Percentiles rank a stretch among this genome's conserved stretches.
These are phyloP conservation scores for Naganishia sp. DNA, from an alignment of 1,284 basidiomycete genomes.

Conservation along the genomic window DNA sequence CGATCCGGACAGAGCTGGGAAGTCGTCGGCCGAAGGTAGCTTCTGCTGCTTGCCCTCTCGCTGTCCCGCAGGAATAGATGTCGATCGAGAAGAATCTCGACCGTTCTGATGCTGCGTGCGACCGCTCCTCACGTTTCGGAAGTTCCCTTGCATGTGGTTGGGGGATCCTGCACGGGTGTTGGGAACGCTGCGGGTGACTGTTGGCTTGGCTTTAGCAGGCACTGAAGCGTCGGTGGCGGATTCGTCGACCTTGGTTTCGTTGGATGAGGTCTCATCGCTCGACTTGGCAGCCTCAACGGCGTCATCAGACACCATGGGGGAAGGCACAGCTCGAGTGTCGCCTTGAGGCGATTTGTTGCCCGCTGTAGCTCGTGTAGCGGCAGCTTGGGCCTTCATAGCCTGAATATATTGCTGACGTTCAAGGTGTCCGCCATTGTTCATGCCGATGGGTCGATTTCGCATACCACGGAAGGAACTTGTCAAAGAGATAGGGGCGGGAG, in stretches of 20 bases:
- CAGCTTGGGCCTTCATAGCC: slow-evolving; percentile 32
- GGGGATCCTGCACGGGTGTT: slow-evolving; percentile 34
- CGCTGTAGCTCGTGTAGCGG: slow-evolving; percentile 9
- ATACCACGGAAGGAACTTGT: slow-evolving; percentile 17
- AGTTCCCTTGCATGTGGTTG: slow-evolving; percentile 3
- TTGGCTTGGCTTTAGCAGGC: slow-evolving; percentile 7
- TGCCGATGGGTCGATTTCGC: slow-evolving; percentile 17
- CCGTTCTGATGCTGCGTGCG: slow-evolving; percentile 12
- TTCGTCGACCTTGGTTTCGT: slow-evolving; percentile 25
- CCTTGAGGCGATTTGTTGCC: not conserved
- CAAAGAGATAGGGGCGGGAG: slow-evolving; percentile 41
- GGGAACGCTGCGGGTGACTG: slow-evolving; percentile 30
- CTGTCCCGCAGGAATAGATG: slow-evolving; percentile 32
- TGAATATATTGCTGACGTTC: slow-evolving; percentile 29
- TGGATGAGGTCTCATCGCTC: slow-evolving; percentile 31
- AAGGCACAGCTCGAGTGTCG: not conserved
- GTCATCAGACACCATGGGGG: slow-evolving; percentile 3
- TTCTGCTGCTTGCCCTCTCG: slow-evolving; percentile 42
- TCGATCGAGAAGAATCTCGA: slow-evolving; percentile 29
- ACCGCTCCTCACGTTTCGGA: slow-evolving; percentile 19
- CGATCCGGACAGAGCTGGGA: slow-evolving; percentile 51
- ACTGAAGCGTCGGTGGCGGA: slow-evolving; percentile 24
- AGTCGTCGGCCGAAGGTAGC: slow-evolving; percentile 53
- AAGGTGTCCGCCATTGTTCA: slow-evolving; percentile 15
- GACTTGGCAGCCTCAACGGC: slow-evolving; percentile 20